phyloP scores from a whole-genome alignment of 768 basidiomycete genomes.

The Chalciporus piperatus region DNA sequence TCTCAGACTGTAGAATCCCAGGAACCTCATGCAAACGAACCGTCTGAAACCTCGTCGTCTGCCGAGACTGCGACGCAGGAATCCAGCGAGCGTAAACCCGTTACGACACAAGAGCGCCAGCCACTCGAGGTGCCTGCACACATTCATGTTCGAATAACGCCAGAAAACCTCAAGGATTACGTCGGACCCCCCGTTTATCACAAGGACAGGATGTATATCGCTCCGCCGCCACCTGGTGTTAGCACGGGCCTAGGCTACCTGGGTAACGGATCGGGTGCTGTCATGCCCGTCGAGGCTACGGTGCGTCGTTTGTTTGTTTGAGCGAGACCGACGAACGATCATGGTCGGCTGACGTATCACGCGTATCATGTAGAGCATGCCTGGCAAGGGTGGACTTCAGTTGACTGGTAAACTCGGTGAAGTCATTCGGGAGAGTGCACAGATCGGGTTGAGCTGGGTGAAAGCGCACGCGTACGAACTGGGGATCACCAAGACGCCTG shows the following conservation, averaged over 20 bases:
- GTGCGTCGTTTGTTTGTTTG: slow-evolving; percentile 42
- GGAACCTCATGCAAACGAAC: slow-evolving; percentile 43
- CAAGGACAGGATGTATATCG: slow-evolving; percentile 86
- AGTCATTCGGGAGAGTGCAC: slow-evolving; percentile 94
- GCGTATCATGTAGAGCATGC: too few relatives aligned
- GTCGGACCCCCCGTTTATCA: slow-evolving; percentile 96
- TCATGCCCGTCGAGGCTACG: slow-evolving; percentile 96
- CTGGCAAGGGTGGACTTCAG: slow-evolving; percentile 89
- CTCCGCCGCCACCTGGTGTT: slow-evolving; percentile 84
- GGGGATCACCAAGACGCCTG: slow-evolving; percentile 71
- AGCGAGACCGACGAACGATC: too few relatives aligned
- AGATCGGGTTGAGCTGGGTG: slow-evolving; percentile 92
- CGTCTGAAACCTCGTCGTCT: slow-evolving; percentile 18
- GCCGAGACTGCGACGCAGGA: slow-evolving; percentile 15
- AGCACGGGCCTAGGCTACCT: slow-evolving; percentile 94
- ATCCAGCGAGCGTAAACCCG: slow-evolving; percentile 42
- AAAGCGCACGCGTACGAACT: slow-evolving; percentile 87
- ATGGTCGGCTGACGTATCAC: too few relatives aligned
- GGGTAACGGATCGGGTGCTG: slow-evolving; percentile 93
- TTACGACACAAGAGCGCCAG: slow-evolving; percentile 77
- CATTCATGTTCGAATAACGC: slow-evolving; percentile 78
- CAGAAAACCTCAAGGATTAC: slow-evolving; percentile 91
- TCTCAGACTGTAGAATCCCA: slow-evolving; percentile 50
- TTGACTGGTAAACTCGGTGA: slow-evolving; percentile 97
- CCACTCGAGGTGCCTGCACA: slow-evolving; percentile 77